Evolutionary conservation across 2,329 filamentous ascomycete genomes (phyloP).

Genomic region (Penicillium decumbens): DNA sequence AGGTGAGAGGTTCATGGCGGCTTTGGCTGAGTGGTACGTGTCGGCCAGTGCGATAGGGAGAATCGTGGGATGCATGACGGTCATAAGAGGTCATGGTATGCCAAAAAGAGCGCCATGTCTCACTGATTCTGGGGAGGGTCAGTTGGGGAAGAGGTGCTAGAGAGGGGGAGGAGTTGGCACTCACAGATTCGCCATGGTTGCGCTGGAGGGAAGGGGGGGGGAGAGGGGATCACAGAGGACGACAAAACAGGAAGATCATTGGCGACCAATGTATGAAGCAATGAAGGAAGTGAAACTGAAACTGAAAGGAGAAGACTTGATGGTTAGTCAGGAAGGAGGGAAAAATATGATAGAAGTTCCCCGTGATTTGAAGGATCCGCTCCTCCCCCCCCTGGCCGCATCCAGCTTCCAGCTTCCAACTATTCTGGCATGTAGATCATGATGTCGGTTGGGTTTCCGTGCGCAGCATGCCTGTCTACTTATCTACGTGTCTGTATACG

Average conservation of each 20-base stretch:
- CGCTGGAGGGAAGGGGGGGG: slow-evolving; percentile 1
- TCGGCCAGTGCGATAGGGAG: slow-evolving; percentile 82
- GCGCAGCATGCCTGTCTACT: neutral
- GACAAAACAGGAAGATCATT: slow-evolving; percentile 8
- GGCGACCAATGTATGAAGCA: slow-evolving; percentile 14
- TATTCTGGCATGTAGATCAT: slow-evolving; percentile 25
- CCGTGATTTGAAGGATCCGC: slow-evolving; percentile 11
- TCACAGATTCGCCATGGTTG: slow-evolving; percentile 23
- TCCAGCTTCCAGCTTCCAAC: slow-evolving; percentile 12
- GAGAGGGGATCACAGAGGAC: slow-evolving; percentile 1
- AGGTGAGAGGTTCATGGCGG: slow-evolving; percentile 76
- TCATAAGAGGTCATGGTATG: slow-evolving; percentile 76
- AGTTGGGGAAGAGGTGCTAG: slow-evolving; percentile 1
- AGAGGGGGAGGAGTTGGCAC: slow-evolving; percentile 8
- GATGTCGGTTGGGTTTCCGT: slow-evolving; percentile 11
- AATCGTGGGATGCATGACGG: slow-evolving; percentile 88
- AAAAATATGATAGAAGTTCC: slow-evolving; percentile 11
- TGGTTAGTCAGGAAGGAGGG: slow-evolving; percentile 7
- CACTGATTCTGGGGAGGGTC: slow-evolving; percentile 53
- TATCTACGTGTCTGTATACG: neutral
- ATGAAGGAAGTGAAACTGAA: slow-evolving; percentile 8
- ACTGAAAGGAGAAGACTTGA: neutral
- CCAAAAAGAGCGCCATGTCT: slow-evolving; percentile 86
- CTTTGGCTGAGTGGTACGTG: slow-evolving; percentile 84
- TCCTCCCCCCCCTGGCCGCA: slow-evolving; percentile 17